Evolutionary conservation across 148 eudicot genomes (phyloP), one percentile per base, ranked within the genome.

Genomic region (Selenicereus undatus): DNA sequence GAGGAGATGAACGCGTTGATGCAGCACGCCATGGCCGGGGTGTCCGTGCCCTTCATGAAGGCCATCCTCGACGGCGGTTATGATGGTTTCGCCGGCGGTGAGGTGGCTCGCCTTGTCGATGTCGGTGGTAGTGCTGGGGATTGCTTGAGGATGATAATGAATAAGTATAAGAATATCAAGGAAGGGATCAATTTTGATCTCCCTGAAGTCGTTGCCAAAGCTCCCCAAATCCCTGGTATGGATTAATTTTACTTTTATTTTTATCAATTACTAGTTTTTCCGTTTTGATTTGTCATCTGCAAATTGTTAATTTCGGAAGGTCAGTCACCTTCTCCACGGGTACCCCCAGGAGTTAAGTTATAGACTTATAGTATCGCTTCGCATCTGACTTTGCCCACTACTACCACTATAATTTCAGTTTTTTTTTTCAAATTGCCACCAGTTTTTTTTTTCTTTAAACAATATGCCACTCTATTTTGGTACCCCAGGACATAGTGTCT

Each of bases 41-140:
- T 88, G 18, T 84, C 90, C 30, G 92, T 89, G 30, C 90, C 92
- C 10, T 85, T 90, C 56, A 90, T 90, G 90, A 87, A 82, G 85
- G 88, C 89, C 32, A 78, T 90, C 16, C 54, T 88, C 52, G 87
- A 79, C 0, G 81, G 88, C 24, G 87, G 89, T 0, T 88, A 90
- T 78, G 85, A 88, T 60, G 92, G 92, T 22, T 90, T 90, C 54
- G 69, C 48, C 29, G 82, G 80, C 20, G 84, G 51, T 18, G 89
- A 89, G 69, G 88, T 88, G 29, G 84, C 42, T 62, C 82, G 73
- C 29, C 60, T 90, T 83, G 90, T 90, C 76, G 92, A 90, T 87
- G 92, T 90, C 4, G 92, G 90, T 20, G 92, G 92, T 18, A 88
- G 88, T 81, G 89, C 88, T 43, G 92, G 92, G 66, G 92, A 88